These are phyloP conservation scores for Bruguiera parviflora DNA, from an alignment of 345 rosid genomes.

Conservation along the genomic window DNA sequence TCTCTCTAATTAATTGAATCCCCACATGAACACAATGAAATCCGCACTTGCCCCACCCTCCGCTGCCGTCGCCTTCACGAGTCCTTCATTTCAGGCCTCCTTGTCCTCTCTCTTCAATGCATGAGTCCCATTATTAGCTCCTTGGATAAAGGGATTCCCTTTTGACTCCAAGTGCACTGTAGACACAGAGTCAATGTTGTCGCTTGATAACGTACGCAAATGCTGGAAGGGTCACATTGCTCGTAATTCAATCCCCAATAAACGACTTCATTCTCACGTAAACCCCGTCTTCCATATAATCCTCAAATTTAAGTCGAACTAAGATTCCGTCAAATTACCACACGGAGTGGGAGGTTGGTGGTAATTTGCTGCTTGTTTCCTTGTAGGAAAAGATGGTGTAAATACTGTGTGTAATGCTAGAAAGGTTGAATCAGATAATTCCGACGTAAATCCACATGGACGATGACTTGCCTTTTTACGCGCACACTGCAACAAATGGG, in stretches of 20 bases:
- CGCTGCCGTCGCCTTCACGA: slow-evolving; percentile 62
- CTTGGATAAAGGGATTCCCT: slow-evolving; percentile 40
- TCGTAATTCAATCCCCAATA: slow-evolving; percentile 22
- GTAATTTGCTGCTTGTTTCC: too few relatives aligned
- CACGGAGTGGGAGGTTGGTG: too few relatives aligned
- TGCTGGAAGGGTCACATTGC: slow-evolving; percentile 6
- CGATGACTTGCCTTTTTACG: too few relatives aligned
- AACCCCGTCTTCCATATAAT: neutral
- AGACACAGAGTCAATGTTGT: neutral
- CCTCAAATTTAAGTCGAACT: neutral
- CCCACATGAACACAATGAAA: slow-evolving; percentile 31
- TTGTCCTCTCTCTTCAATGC: slow-evolving; percentile 11
- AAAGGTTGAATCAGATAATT: too few relatives aligned
- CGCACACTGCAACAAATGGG: too few relatives aligned
- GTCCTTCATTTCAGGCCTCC: slow-evolving; percentile 36
- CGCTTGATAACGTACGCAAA: slow-evolving; percentile 20
- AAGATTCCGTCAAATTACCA: too few relatives aligned
- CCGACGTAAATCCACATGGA: too few relatives aligned
- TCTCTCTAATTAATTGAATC: neutral
- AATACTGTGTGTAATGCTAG: too few relatives aligned
- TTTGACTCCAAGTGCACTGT: slow-evolving; percentile 23
- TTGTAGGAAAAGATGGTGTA: too few relatives aligned
- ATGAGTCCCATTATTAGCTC: slow-evolving; percentile 18
- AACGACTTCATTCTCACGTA: slow-evolving; percentile 35
- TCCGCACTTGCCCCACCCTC: slow-evolving; percentile 3